phyloP scores from a whole-genome alignment of 495 filamentous ascomycete genomes.

The Neurospora sp. region DNA sequence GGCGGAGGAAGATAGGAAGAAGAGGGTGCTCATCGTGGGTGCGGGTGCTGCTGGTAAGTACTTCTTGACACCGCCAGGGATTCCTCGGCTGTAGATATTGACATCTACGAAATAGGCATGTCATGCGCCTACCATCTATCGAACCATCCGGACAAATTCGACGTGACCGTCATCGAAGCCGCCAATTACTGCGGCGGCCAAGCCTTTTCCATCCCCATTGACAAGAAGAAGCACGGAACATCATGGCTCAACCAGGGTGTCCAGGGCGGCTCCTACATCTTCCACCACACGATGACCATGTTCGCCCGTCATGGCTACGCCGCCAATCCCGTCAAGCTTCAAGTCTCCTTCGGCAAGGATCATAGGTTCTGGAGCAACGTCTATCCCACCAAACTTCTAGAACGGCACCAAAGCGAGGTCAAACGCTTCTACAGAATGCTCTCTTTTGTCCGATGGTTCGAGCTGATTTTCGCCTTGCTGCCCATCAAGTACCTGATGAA shows the following conservation, averaged over 20 bases:
- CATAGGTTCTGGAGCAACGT: conserved; percentile 74
- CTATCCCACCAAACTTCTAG: conserved; percentile 60
- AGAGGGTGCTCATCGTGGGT: conserved; percentile 50
- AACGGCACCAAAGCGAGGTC: conserved; percentile 53
- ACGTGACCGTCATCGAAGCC: conserved; percentile 63
- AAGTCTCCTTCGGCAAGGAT: conserved; percentile 74
- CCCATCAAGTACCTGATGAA: conserved; percentile 61
- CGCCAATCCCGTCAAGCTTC: conserved; percentile 61
- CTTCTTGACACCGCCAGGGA: too few species aligned
- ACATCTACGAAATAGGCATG: conserved; percentile 37
- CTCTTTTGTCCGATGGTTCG: conserved; percentile 56
- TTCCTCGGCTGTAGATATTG: too few species aligned
- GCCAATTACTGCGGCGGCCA: conserved; percentile 66
- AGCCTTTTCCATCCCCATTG: conserved; percentile 65
- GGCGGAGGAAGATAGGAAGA: conserved; percentile 10
- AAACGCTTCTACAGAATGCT: conserved; percentile 54
- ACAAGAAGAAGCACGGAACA: conserved; percentile 55
- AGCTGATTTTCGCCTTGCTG: conserved; percentile 61
- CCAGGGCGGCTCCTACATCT: conserved; percentile 69
- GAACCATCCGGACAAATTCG: conserved; percentile 62
- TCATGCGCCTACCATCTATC: conserved; percentile 67
- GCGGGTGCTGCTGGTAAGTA: conserved; percentile 57
- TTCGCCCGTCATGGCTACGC: conserved; percentile 58
- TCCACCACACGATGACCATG: conserved; percentile 74
- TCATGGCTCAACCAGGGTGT: conserved; percentile 80